These are phyloP conservation scores for Amniculicola lignicola DNA, from an alignment of 495 filamentous ascomycete genomes.

Conservation along the genomic window DNA sequence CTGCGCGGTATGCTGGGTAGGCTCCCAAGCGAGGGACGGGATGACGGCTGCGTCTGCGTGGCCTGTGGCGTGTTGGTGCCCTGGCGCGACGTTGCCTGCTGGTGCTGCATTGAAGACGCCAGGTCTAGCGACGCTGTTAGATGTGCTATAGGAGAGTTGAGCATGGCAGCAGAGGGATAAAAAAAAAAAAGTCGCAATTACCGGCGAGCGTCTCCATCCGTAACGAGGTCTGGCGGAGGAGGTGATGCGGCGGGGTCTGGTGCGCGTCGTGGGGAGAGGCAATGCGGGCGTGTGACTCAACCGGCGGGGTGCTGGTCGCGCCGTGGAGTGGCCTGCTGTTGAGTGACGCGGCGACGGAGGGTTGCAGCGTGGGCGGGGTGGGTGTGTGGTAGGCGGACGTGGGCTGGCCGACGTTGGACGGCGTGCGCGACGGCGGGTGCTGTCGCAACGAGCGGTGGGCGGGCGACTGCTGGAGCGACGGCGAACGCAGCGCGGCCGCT, in stretches of 20 bases:
- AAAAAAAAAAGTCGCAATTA: constrained; percentile 16
- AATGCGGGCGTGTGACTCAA: constrained; percentile 12
- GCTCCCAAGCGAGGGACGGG: constrained; percentile 40
- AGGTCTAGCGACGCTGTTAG: constrained; percentile 45
- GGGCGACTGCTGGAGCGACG: constrained; percentile 15
- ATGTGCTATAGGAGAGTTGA: background rate
- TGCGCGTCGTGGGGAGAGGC: constrained; percentile 38
- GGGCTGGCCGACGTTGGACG: constrained; percentile 42
- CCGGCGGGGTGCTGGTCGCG: constrained; percentile 39
- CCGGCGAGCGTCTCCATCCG: constrained; percentile 63
- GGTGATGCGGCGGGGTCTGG: constrained; percentile 23
- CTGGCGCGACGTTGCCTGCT: constrained; percentile 52
- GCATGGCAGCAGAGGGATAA: background rate
- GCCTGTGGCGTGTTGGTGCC: constrained; percentile 38
- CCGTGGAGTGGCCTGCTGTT: constrained; percentile 27
- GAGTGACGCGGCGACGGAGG: constrained; percentile 10
- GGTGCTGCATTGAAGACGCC: constrained; percentile 65
- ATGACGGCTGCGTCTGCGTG: no score
- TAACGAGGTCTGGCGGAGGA: constrained; percentile 51
- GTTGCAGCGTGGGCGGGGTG: constrained; percentile 23
- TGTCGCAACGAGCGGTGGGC: constrained; percentile 28
- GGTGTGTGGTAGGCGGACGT: constrained; percentile 16
- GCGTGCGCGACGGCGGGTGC: constrained; percentile 33
- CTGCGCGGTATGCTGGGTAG: constrained; percentile 54
- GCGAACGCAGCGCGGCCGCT: constrained; percentile 37